Evolutionary conservation across 2,329 filamentous ascomycete genomes (phyloP), one percentile per base, ranked within the genome.

Genomic region (Scleromitrula shiraiana): DNA sequence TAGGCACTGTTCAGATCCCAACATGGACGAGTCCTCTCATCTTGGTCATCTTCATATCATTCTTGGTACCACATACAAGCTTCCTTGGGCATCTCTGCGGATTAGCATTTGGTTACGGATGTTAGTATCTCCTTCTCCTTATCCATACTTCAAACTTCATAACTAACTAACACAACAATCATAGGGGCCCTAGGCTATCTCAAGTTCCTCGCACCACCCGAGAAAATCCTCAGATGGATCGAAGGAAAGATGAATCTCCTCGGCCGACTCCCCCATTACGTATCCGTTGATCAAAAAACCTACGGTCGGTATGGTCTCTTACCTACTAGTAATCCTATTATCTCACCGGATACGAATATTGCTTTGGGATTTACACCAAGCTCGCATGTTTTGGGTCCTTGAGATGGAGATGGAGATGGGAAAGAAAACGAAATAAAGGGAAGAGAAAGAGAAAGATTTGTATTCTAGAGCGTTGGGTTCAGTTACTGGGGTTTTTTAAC

Each of bases 261-360:
- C 19, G 86, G 82, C 17, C 76, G 88, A 50, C 69, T 97, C 22
- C 91, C 91, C 37, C 88, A 95, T 67, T 97, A 95, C 61, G 85
- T 97, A 40, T 94, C 87, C 49, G 83, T 96, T 14, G 91, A 97
- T 62, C 90, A 95, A 67, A 96, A 95, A 74, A 95, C 88, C 5
- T 95, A 91, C 61, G 91, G 91, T 7, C 77, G 91, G 45, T 96
- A 95, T 60, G 91, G 91, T 2, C 85, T 96, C 12, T 70, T 97
- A 49, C 91, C 90, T 2, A 75, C 80, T 1, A 72, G 66, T 17
- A 63, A 55, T 61, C 61, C 33, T 64, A 66, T 46, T 63, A 67
- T 15, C 59, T 66, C 29, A 61, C 63, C 38, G 63, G 71, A 53
- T 65, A 48, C 41, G 15, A 51, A 52, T 27, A 55, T 74, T 14